Conservation (phyloP, 495 filamentous ascomycete genomes). For the Trichoderma gamsii region DNA sequence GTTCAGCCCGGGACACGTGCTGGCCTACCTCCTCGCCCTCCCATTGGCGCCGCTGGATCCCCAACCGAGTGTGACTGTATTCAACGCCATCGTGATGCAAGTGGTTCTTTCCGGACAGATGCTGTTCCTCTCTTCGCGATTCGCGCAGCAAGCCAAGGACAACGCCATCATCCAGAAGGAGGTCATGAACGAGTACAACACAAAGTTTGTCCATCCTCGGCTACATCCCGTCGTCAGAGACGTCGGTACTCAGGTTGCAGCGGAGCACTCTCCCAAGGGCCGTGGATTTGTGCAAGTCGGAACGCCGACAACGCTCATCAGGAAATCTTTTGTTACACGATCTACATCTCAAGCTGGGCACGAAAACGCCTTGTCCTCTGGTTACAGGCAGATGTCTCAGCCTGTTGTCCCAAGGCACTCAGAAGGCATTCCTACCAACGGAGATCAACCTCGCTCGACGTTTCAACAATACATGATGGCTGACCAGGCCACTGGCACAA, state of each 20-base stretch:
- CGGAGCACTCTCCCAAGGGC: slow-evolving; percentile 39
- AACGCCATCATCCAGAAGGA: slow-evolving; percentile 77
- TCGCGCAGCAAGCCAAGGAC: slow-evolving; percentile 82
- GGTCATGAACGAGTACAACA: slow-evolving; percentile 92
- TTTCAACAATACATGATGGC: slow-evolving; percentile 18
- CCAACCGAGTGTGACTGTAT: slow-evolving; percentile 74
- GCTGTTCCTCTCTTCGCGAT: slow-evolving; percentile 58
- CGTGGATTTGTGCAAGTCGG: slow-evolving; percentile 59
- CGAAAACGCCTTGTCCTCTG: slow-evolving; percentile 37
- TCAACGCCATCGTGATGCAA: slow-evolving; percentile 68
- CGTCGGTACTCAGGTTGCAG: slow-evolving; percentile 67
- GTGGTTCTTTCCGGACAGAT: slow-evolving; percentile 72
- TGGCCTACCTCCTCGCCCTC: slow-evolving; percentile 82
- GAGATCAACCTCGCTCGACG: slow-evolving; percentile 20
- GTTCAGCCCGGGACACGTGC: slow-evolving; percentile 86
- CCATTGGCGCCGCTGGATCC: slow-evolving; percentile 69
- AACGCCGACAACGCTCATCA: slow-evolving; percentile 70
- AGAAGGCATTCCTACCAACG: slow-evolving; percentile 17
- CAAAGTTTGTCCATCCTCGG: slow-evolving; percentile 88
- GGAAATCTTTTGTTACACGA: slow-evolving; percentile 74
- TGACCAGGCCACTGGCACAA: background rate
- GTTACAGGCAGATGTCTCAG: slow-evolving; percentile 27
- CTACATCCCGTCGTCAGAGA: slow-evolving; percentile 76
- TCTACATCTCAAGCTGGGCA: slow-evolving; percentile 84
- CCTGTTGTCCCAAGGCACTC: slow-evolving; percentile 24